Evolutionary conservation across 371 early-diverging fungal species (phyloP).

Genomic region (Mucor ambiguus): DNA sequence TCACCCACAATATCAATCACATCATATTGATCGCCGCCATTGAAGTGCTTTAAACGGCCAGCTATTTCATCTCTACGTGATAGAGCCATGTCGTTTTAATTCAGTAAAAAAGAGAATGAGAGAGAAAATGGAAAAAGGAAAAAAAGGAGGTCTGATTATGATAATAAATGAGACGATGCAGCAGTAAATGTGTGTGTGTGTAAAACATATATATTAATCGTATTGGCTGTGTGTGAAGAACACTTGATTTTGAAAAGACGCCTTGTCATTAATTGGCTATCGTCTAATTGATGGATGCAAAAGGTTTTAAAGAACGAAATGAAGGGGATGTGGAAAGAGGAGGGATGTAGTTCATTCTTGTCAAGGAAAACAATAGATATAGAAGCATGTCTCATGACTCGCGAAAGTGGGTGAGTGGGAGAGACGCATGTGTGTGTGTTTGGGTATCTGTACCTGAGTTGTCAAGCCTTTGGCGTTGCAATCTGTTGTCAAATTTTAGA

Average conservation of each 20-base stretch:
- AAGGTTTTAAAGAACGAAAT: constrained; percentile 2
- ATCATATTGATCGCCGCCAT: constrained; percentile 64
- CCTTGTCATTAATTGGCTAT: not conserved
- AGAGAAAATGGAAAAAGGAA: not conserved
- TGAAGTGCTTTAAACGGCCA: constrained; percentile 56
- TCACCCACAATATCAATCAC: constrained; percentile 63
- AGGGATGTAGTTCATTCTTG: not conserved
- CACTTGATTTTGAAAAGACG: not conserved
- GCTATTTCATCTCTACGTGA: constrained; percentile 42
- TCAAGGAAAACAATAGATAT: not conserved
- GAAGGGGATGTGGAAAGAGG: not conserved
- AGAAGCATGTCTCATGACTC: not conserved
- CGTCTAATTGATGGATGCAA: not conserved
- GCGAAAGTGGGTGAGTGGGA: not conserved
- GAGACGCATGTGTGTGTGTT: not conserved
- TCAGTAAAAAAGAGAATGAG: not conserved
- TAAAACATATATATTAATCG: not conserved
- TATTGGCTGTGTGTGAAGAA: constrained; percentile 5
- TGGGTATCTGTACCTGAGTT: not conserved
- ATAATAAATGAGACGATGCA: not conserved
- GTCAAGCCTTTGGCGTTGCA: not conserved
- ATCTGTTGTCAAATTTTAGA: not conserved
- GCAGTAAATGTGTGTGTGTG: not conserved
- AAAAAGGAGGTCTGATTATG: not conserved
- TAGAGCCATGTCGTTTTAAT: constrained; percentile 10